Conservation (phyloP, 805 yeast species). For the Alloascoidea africana region DNA sequence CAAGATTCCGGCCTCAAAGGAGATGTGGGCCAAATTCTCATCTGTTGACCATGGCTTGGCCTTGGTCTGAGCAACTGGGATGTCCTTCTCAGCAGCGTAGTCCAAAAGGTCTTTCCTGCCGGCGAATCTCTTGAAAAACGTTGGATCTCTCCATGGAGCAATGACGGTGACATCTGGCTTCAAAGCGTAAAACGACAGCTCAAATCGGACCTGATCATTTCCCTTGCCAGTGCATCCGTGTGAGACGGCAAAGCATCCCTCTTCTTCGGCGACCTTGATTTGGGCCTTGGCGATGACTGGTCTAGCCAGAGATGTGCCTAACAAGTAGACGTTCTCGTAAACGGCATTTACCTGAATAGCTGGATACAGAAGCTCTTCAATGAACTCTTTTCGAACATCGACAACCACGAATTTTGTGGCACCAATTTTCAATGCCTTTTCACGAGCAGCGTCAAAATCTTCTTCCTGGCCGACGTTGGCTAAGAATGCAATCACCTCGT, state of each 20-base stretch:
- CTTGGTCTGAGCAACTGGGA: constrained; percentile 93
- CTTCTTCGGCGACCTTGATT: constrained; percentile 89
- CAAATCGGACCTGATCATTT: constrained; percentile 98
- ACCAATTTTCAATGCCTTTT: constrained; percentile 92
- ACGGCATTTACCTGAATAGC: constrained; percentile 97
- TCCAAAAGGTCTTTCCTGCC: constrained; percentile 95
- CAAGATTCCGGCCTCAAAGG: constrained; percentile 97
- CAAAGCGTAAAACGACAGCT: constrained; percentile 90
- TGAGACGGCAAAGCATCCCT: constrained; percentile 96
- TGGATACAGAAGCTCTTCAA: constrained; percentile 81
- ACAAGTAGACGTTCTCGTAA: constrained; percentile 90
- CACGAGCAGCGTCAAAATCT: constrained; percentile 94
- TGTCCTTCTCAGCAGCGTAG: constrained; percentile 82
- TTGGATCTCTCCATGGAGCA: constrained; percentile 99
- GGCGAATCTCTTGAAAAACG: constrained; percentile 85
- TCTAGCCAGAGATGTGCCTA: constrained; percentile 97
- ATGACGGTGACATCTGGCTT: constrained; percentile 94
- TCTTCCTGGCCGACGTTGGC: constrained; percentile 99
- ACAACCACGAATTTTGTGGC: constrained; percentile 90
- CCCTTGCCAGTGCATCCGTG: constrained; percentile 99
- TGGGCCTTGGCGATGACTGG: constrained; percentile 98
- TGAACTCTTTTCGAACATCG: constrained; percentile 92
- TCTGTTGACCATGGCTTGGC: constrained; percentile 99
- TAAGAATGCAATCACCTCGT: constrained; percentile 95
- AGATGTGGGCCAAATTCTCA: constrained; percentile 97